Conservation (phyloP, 1,284 basidiomycete genomes). For the Apiotrichum brassicae region DNA sequence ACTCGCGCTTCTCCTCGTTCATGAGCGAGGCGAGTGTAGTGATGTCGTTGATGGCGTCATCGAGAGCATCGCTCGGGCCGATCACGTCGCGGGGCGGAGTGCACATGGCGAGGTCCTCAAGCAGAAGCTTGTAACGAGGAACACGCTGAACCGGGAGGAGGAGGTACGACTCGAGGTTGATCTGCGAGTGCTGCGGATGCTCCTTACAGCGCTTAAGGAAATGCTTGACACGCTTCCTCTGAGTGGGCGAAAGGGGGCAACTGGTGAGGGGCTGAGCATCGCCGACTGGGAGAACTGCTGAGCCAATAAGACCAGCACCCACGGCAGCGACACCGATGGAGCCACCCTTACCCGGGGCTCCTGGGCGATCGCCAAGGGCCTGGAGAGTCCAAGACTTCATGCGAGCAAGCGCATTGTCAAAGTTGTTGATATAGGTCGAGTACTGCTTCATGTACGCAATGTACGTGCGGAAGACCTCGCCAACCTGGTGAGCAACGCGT, state of each 20-base stretch:
- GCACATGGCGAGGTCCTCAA: conserved; percentile 74
- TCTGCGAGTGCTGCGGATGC: conserved; percentile 86
- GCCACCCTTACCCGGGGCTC: background rate
- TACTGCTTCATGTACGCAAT: conserved; percentile 97
- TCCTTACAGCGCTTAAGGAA: conserved; percentile 59
- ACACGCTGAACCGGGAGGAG: conserved; percentile 93
- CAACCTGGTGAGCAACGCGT: conserved; percentile 71
- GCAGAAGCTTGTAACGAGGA: conserved; percentile 87
- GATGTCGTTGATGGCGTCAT: conserved; percentile 77
- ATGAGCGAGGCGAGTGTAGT: conserved; percentile 80
- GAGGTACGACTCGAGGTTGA: conserved; percentile 91
- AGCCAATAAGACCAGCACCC: conserved; percentile 47
- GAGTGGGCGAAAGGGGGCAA: conserved; percentile 56
- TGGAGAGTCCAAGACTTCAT: conserved; percentile 69
- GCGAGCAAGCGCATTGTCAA: conserved; percentile 80
- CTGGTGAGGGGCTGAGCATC: conserved; percentile 30
- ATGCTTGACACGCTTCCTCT: conserved; percentile 75
- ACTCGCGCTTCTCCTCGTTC: conserved; percentile 94
- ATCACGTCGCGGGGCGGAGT: conserved; percentile 69
- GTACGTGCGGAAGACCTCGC: conserved; percentile 82
- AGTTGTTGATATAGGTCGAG: conserved; percentile 93
- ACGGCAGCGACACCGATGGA: conserved; percentile 19
- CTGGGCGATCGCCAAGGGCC: background rate
- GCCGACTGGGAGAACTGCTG: conserved; percentile 53
- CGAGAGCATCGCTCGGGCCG: conserved; percentile 66